Base-by-base conservation (phyloP, 176 grass and related monocot species). In the Neostapfia colusana region DNA sequence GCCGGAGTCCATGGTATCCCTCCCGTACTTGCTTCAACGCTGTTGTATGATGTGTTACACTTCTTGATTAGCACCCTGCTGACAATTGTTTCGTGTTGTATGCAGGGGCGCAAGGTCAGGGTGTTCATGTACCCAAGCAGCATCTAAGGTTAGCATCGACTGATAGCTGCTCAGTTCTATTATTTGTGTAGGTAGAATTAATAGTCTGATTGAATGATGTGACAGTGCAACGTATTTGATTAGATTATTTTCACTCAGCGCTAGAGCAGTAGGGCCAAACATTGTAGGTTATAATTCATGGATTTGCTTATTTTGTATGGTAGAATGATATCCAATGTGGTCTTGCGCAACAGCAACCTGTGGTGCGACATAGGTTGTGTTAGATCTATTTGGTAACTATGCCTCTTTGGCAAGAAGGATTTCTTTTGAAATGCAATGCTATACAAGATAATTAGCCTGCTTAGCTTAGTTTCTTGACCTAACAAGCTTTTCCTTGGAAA, bases 111-210 rank as follows among this genome's bases (percentile, higher is more conserved):
- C 77, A 92, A 95, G 81, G 89, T 95, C 28, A 91, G 89, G 77
- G 92, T 92, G 13, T 92, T 91, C 89, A 95, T 95, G 92, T 92
- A 91, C 72, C 89, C 84, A 45, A 95, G 89, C 89, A 95, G 83
- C 58, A 92, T 92, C 73, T 92, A 82, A 95, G 89, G 89, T 95
- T 45, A 84, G 69, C 40, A 27, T 67, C 35, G 6, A 56, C 20
- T 8, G 0, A 27, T 26, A 7, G 4, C 1, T 53, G 25, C 16
- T 25, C 6, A 3, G 2, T 0, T 36, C 10, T 49, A 3, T 0
- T 66, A 10, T 53, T 40, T 65, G 13, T 42, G 31, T 35, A 6
- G 7, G 57, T 0, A 11, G 0, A 15, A 2, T 13, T 16, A 26
- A 2, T 7, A 60, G 7, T 28, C 0, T 67, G 7, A 6, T 43